A percentile compares a stretch with the other conserved stretches of the same genome.
These are phyloP conservation scores for Cystofilobasidium macerans DNA, from an alignment of 768 basidiomycete genomes.

Conservation along the genomic window DNA sequence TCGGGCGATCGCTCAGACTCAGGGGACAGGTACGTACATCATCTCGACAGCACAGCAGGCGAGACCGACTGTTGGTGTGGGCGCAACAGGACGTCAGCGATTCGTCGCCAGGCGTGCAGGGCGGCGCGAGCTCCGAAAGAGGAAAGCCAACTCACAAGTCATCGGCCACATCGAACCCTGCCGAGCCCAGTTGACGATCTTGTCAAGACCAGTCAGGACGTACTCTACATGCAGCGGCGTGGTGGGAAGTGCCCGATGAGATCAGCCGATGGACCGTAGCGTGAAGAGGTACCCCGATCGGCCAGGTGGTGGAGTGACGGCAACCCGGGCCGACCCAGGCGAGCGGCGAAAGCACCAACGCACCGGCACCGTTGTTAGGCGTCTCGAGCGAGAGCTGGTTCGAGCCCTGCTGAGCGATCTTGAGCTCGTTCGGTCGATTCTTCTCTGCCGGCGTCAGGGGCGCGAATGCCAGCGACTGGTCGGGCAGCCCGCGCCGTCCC, in stretches of 20 bases:
- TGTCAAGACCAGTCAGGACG: constrained; percentile 89
- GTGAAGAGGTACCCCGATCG: background rate
- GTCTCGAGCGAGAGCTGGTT: constrained; percentile 77
- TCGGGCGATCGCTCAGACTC: background rate
- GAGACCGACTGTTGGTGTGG: constrained; percentile 58
- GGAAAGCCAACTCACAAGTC: constrained; percentile 44
- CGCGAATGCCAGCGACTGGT: background rate
- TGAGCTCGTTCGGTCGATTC: background rate
- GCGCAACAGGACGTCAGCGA: background rate
- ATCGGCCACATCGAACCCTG: constrained; percentile 99
- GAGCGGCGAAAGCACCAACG: constrained; percentile 30
- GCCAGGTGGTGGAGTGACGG: background rate
- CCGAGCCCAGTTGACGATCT: constrained; percentile 91
- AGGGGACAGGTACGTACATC: constrained; percentile 15
- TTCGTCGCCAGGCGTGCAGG: too few relatives aligned
- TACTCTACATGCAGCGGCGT: too few relatives aligned
- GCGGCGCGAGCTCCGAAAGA: background rate
- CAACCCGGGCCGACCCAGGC: background rate
- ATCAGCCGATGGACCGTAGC: background rate
- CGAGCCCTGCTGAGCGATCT: constrained; percentile 60
- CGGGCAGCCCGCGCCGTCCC: background rate
- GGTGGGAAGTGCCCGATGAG: background rate
- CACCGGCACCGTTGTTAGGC: constrained; percentile 81
- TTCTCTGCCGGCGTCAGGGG: background rate
- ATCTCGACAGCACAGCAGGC: constrained; percentile 96